Evolutionary conservation across 306 rosid species (phyloP), one percentile per base, ranked within the genome.

Genomic region (Vicia villosa): DNA sequence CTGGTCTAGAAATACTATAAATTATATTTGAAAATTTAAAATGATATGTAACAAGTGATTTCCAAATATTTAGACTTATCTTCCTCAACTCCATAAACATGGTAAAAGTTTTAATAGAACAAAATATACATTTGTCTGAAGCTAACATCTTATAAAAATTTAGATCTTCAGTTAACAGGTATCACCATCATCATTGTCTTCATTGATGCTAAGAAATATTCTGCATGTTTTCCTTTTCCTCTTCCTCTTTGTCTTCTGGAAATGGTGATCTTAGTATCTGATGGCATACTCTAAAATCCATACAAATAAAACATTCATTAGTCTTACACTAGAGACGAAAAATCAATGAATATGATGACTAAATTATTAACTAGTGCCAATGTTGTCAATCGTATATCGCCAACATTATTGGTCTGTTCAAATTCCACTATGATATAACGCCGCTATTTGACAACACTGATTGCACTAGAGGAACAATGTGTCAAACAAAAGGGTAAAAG

Each of bases 211-310:
- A 17, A 59, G 81, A 75, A 75, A 74, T 54, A 62, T 75, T 69
- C 21, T 79, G 83, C 47, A 77, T 49, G 78, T 50, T 47, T 67
- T 58, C 45, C 21, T 21, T 84, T 47, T 79, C 50, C 79, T 50
- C 63, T 67, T 58, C 45, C 21, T 21, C 52, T 10, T 45, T 9
- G 13, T 72, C 83, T 14, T 70, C 75, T 41, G 74, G 54, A 75
- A 75, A 12, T 75, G 82, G 21, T 67, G 89, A 80, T 66, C 50
- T 64, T 83, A 84, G 68, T 80, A 86, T 77, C 62, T 37, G 76
- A 67, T 74, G 79, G 78, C 86, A 87, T 45, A 51, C 55, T 86
- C 96, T 92, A 94, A 70, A 84, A 89, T 12, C 15, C 46, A 73
- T 24, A 46, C 50, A 66, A 54, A 76, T 10, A 36, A 5, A 72